phyloP scores from a whole-genome alignment of 106 monocot species.

The Acorus gramineus region DNA sequence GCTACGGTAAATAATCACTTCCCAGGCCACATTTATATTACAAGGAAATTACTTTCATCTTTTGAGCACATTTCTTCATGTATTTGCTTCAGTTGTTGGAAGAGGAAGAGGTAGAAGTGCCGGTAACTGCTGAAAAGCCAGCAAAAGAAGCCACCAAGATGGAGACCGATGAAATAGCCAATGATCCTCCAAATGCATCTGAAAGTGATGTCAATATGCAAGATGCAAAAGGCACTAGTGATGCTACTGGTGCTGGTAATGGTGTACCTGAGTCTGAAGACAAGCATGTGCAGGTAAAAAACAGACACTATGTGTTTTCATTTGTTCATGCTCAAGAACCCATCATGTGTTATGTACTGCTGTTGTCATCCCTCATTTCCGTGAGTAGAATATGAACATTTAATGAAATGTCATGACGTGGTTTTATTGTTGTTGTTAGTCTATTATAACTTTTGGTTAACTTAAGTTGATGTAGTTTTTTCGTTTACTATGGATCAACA shows the following conservation, averaged over 20 bases:
- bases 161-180: constrained; percentile 63
- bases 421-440: no score
- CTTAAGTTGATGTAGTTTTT: no score
- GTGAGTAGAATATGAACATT: no score
- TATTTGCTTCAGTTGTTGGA: constrained; percentile 54
- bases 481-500: no score
- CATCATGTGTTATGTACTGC: no score
- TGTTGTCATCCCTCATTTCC: no score
- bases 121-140: constrained; percentile 30
- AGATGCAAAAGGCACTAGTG: constrained; percentile 35
- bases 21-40: not conserved
- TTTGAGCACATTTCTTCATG: not conserved
- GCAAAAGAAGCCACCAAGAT: constrained; percentile 48
- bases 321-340: no score
- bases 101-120: constrained; percentile 83
- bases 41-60: not conserved
- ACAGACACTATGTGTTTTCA: no score
- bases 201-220: constrained; percentile 64
- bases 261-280: constrained; percentile 38
- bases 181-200: constrained; percentile 6
- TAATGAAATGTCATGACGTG: no score
- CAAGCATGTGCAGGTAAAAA: constrained; percentile 69
- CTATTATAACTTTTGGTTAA: no score
- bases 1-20: constrained; percentile 60
- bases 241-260: constrained; percentile 36